phyloP scores from a whole-genome alignment of 805 yeast species.

The Metahyphopichia silvanorum region DNA sequence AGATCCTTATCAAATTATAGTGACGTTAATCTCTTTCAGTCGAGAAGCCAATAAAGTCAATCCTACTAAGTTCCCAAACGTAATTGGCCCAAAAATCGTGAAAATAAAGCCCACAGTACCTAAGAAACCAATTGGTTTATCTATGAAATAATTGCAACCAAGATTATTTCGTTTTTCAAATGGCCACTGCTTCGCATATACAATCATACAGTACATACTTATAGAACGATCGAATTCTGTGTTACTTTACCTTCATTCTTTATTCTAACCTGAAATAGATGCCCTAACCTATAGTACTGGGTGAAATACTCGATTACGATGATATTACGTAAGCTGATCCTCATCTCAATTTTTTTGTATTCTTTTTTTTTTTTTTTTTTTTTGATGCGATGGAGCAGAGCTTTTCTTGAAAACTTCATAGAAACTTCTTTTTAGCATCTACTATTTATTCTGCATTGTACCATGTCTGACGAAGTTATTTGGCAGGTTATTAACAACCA shows the following conservation, averaged over 20 bases:
- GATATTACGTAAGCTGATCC: too few relatives aligned
- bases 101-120: slow-evolving; percentile 52
- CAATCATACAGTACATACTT: too few relatives aligned
- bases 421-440: slow-evolving; percentile 2
- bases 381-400: background rate
- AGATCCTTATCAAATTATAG: slow-evolving; percentile 78
- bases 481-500: slow-evolving; percentile 97
- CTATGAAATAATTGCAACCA: too few relatives aligned
- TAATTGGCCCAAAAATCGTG: slow-evolving; percentile 42
- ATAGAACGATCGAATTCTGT: too few relatives aligned
- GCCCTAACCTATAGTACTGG: too few relatives aligned
- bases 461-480: slow-evolving; percentile 74
- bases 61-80: slow-evolving; percentile 17
- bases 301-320: too few relatives aligned
- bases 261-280: too few relatives aligned
- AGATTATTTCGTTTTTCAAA: too few relatives aligned
- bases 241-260: too few relatives aligned
- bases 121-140: slow-evolving; percentile 44
- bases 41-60: slow-evolving; percentile 55
- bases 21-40: slow-evolving; percentile 70
- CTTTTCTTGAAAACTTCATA: background rate
- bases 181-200: too few relatives aligned
- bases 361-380: slow-evolving; percentile 1
- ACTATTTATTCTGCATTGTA: slow-evolving; percentile 1
- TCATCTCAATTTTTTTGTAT: too few relatives aligned